These are phyloP conservation scores for Syzygium aqueum DNA, from an alignment of 345 rosid species.

Conservation along the genomic window DNA sequence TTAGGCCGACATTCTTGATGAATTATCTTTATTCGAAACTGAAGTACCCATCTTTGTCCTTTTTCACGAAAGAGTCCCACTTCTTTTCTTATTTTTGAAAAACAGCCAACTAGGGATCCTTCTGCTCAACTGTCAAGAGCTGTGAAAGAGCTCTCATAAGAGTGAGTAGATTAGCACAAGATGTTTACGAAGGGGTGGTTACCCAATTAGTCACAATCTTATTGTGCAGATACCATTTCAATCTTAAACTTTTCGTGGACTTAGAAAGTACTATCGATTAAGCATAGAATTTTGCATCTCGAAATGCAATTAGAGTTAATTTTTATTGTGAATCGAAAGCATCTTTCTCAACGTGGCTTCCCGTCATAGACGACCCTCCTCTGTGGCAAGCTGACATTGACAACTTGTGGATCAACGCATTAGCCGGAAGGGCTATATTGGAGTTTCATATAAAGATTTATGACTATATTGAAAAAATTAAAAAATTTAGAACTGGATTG, in stretches of 20 bases:
- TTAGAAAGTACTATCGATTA: too few relatives aligned
- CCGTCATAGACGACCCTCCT: too few relatives aligned
- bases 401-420: neutral
- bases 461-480: neutral
- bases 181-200: neutral
- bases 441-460: too few relatives aligned
- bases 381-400: neutral
- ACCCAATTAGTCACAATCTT: neutral
- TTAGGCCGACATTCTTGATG: too few relatives aligned
- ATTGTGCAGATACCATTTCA: fast-evolving
- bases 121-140: neutral
- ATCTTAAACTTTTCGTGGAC: neutral
- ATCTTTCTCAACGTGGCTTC: neutral
- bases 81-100: neutral
- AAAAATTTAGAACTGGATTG: too few relatives aligned
- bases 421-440: too few relatives aligned
- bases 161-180: neutral
- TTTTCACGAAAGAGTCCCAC: neutral
- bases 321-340: too few relatives aligned
- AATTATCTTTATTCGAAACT: neutral
- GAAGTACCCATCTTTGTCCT: neutral
- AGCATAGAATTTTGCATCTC: too few relatives aligned
- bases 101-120: neutral
- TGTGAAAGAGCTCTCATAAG: neutral
- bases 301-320: too few relatives aligned